A percentile compares a stretch with the other conserved stretches of the same genome.
phyloP scores from a whole-genome alignment of 2,329 filamentous ascomycete genomes.

The Stachybotrys echinatus region DNA sequence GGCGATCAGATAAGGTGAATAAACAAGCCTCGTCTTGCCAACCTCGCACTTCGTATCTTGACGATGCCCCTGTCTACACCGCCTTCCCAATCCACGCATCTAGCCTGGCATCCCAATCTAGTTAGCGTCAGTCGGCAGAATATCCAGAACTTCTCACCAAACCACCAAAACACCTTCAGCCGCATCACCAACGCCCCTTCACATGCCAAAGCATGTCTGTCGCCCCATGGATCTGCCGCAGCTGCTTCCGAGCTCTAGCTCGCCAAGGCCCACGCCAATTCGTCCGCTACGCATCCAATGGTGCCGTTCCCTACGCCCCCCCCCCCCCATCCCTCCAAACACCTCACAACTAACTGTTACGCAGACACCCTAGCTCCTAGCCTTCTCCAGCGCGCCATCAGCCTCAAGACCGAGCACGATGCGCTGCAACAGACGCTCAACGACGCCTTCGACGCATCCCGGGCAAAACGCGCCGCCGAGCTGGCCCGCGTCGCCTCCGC shows the following conservation, averaged over 20 bases:
- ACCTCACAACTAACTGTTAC: conserved; percentile 2
- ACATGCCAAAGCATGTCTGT: conserved; percentile 18
- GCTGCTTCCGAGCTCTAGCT: conserved; percentile 24
- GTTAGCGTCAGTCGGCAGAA: neutral
- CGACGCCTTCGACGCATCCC: conserved; percentile 49
- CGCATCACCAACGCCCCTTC: neutral
- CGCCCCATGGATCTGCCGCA: conserved; percentile 29
- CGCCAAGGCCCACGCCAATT: conserved; percentile 17
- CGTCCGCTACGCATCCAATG: conserved; percentile 25
- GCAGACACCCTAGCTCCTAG: conserved; percentile 38
- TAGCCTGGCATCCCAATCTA: too few relatives aligned
- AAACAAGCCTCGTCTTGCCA: too few relatives aligned
- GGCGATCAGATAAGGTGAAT: too few relatives aligned
- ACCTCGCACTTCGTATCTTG: too few relatives aligned
- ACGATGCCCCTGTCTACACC: too few relatives aligned
- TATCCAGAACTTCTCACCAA: neutral
- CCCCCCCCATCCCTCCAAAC: neutral
- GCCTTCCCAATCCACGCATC: too few relatives aligned
- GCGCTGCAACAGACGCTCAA: conserved; percentile 46
- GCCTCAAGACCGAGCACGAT: conserved; percentile 52
- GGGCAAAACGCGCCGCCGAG: conserved; percentile 57
- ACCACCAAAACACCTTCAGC: neutral
- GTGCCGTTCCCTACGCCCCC: conserved; percentile 10
- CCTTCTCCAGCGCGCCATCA: conserved; percentile 55
- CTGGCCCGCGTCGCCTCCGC: conserved; percentile 52